A percentile compares a stretch with the other conserved stretches of the same genome.
Evolutionary conservation across 768 basidiomycete species (phyloP).

Genomic region (Tubosaeta brunneosetosa): DNA sequence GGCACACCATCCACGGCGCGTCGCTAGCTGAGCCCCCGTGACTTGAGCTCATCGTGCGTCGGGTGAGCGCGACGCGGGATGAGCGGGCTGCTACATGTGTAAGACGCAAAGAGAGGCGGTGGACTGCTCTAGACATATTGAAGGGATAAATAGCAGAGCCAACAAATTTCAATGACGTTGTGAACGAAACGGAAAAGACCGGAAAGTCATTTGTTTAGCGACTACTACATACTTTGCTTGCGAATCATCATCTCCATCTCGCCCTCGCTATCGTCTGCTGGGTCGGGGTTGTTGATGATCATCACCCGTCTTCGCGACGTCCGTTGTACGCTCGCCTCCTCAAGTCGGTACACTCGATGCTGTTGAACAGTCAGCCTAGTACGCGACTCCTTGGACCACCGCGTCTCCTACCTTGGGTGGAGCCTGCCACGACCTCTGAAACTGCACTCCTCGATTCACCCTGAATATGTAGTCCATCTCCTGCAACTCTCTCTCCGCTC

Average conservation of each 20-base stretch:
- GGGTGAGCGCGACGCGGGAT: slow-evolving; percentile 12
- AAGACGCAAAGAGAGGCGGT: slow-evolving; percentile 12
- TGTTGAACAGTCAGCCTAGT: slow-evolving; percentile 8
- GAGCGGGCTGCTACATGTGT: slow-evolving; percentile 9
- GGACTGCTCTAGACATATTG: slow-evolving; percentile 20
- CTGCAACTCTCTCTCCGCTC: slow-evolving; percentile 22
- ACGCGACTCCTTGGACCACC: not conserved
- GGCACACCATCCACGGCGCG: slow-evolving; percentile 29
- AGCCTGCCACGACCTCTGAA: slow-evolving; percentile 7
- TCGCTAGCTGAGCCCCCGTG: slow-evolving; percentile 17
- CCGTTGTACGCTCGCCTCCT: slow-evolving; percentile 17
- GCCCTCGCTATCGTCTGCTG: slow-evolving; percentile 25
- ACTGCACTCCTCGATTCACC: slow-evolving; percentile 11
- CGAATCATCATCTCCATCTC: slow-evolving; percentile 16
- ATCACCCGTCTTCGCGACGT: slow-evolving; percentile 23
- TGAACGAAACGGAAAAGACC: slow-evolving; percentile 28
- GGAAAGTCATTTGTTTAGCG: slow-evolving; percentile 5
- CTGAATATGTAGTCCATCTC: slow-evolving; percentile 24
- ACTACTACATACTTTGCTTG: not conserved
- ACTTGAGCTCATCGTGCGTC: slow-evolving; percentile 28
- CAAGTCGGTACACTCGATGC: slow-evolving; percentile 11
- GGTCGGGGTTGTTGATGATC: slow-evolving; percentile 28
- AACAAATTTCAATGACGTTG: slow-evolving; percentile 30
- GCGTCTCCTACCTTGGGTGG: slow-evolving; percentile 17
- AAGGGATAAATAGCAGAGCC: not conserved